phyloP scores from a whole-genome alignment of 176 grass and related monocot species.

The Zea luxurians region DNA sequence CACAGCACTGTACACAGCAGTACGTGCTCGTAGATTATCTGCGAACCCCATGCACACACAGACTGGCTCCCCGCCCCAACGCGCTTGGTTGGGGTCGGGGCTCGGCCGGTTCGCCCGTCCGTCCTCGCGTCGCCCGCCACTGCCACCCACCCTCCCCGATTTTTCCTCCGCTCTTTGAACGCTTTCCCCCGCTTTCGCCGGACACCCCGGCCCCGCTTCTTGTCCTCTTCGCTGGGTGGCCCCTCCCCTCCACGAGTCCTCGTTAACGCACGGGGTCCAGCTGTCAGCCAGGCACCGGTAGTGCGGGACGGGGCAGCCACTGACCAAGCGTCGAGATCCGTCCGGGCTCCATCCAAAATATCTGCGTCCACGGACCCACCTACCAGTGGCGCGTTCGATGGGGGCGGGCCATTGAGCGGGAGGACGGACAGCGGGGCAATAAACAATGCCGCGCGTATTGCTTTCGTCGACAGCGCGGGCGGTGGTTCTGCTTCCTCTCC shows the following conservation, averaged over 20 bases:
- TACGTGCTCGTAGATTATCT: too few relatives aligned
- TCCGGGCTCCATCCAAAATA: neutral
- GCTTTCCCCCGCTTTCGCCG: slow-evolving; percentile 32
- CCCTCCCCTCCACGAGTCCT: too few relatives aligned
- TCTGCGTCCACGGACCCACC: neutral
- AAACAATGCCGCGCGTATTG: neutral
- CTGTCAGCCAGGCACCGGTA: neutral
- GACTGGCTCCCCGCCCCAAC: too few relatives aligned
- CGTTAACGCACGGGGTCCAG: neutral
- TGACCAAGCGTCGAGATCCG: too few relatives aligned
- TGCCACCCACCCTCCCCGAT: neutral
- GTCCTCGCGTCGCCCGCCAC: neutral
- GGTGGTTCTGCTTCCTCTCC: neutral
- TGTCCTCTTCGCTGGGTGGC: neutral
- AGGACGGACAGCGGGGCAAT: slow-evolving; percentile 19
- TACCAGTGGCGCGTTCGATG: neutral
- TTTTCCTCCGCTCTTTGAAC: neutral
- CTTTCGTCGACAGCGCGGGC: neutral
- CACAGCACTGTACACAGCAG: too few relatives aligned
- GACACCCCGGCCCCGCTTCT: slow-evolving; percentile 22
- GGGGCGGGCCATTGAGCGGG: neutral
- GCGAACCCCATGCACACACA: too few relatives aligned
- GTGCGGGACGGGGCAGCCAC: too few relatives aligned
- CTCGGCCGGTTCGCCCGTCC: too few relatives aligned
- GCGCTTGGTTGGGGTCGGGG: too few relatives aligned